Base-by-base conservation (phyloP, 345 rosid genomes). In the Brassica incana region DNA sequence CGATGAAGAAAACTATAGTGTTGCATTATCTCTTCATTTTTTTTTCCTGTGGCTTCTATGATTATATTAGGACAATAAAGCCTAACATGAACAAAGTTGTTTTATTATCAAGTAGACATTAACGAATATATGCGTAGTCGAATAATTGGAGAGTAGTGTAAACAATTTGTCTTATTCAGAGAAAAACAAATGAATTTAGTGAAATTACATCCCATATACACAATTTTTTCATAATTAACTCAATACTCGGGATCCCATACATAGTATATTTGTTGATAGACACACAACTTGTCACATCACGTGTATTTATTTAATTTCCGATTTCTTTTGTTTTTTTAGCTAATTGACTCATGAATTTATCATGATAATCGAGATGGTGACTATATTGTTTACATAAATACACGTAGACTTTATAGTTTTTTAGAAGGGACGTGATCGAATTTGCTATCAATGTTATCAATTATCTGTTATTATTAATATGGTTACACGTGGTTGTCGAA, bases 401-500 rank as follows among this genome's bases (percentile, higher is more conserved):
- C 80, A 77, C 65, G 65, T 62, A 15, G 18, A 69, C 14, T 25
- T 32, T 15, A 0, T 25, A 27, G 54, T 48, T 48, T 48, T 43
- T 50, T 2, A 61, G 65, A 74, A 52, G 58, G 35, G 64, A 50
- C 65, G 72, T 54, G 63, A 15, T 18, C 50, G 11, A 20, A 65
- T 15, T 74, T 45, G 67, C 68, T 30, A 65, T 29, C 14, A 33
- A 2, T 67, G 60, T 32, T 5, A 66, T 9, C 29, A 62, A 8
- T 25, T 59, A 27, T 40, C 16, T n/a, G 43, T 2, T 60, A 68
- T 29, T 58, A 38, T 30, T 58, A 50, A 50, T 43, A 30, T 43
- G 60, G n/a, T 62, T 69, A 77, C 64, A 70, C 65, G 48, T 63
- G 65, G 12, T 63, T 77, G 29, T 48, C 75, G 16, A 76, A 16